Conservation (phyloP, 176 grass and related monocot genomes). For the Triticum dicoccoides region DNA sequence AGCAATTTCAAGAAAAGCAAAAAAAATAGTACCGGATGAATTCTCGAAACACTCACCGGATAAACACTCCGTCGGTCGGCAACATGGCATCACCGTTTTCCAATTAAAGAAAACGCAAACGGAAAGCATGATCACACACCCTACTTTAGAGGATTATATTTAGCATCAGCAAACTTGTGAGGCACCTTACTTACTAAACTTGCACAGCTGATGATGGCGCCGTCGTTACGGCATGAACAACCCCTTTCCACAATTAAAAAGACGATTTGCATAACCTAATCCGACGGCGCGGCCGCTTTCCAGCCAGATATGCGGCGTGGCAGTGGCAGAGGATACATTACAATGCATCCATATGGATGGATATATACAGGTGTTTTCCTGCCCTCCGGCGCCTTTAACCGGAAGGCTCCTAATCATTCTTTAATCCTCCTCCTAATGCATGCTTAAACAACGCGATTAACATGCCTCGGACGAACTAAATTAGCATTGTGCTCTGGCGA, state of each 20-base stretch:
- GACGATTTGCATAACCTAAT: background rate
- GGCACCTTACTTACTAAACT: background rate
- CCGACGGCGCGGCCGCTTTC: background rate
- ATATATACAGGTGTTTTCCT: background rate
- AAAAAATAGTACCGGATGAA: background rate
- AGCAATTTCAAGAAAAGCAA: background rate
- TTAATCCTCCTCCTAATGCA: background rate
- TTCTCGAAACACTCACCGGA: background rate
- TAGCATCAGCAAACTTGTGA: background rate
- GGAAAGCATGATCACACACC: background rate
- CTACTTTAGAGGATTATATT: background rate
- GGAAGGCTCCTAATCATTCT: background rate
- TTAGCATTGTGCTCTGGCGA: background rate
- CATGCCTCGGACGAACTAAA: conserved; percentile 2
- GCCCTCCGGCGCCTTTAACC: background rate
- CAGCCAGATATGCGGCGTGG: background rate
- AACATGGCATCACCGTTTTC: background rate
- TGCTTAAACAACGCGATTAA: background rate
- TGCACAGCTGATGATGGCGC: background rate
- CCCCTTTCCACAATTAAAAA: background rate
- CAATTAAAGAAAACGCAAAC: background rate
- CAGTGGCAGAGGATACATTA: background rate
- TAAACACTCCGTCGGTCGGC: background rate
- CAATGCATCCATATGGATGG: background rate
- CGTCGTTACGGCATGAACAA: no score